A percentile compares a stretch with the other conserved stretches of the same genome.
Conservation (phyloP, 257 asterid species). For the Cruciata laevipes region DNA sequence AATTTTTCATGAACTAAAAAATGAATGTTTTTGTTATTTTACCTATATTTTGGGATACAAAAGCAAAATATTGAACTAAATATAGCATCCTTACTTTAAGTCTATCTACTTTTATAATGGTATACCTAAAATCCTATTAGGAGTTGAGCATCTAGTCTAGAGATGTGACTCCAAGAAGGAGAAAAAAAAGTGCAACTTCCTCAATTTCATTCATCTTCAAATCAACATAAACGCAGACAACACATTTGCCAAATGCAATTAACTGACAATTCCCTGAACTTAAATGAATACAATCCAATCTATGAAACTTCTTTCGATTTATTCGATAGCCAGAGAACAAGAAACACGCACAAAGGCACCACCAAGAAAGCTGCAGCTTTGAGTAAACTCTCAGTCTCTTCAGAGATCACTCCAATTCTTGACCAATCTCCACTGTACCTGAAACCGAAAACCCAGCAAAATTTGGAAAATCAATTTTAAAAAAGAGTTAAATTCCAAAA, state of each 20-base stretch:
- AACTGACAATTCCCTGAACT: background rate
- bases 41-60: no score
- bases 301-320: constrained; percentile 25
- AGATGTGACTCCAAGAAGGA: no score
- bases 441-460: constrained; percentile 11
- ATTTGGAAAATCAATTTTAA: no score
- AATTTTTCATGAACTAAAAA: no score
- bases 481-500: background rate
- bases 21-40: no score
- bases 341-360: constrained; percentile 53
- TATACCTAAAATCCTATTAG: no score
- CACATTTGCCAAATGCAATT: background rate
- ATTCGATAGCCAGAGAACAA: constrained; percentile 28
- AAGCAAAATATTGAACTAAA: no score
- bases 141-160: no score
- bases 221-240: background rate
- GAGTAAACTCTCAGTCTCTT: constrained; percentile 50
- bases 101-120: no score
- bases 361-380: constrained; percentile 61
- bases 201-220: background rate
- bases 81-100: no score
- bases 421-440: constrained; percentile 98
- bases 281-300: background rate
- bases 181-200: background rate
- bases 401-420: constrained; percentile 71